Percentiles rank a stretch among this genome's conserved stretches.
Conservation (phyloP, 2,329 filamentous ascomycete species). For the Neobulgaria alba region DNA sequence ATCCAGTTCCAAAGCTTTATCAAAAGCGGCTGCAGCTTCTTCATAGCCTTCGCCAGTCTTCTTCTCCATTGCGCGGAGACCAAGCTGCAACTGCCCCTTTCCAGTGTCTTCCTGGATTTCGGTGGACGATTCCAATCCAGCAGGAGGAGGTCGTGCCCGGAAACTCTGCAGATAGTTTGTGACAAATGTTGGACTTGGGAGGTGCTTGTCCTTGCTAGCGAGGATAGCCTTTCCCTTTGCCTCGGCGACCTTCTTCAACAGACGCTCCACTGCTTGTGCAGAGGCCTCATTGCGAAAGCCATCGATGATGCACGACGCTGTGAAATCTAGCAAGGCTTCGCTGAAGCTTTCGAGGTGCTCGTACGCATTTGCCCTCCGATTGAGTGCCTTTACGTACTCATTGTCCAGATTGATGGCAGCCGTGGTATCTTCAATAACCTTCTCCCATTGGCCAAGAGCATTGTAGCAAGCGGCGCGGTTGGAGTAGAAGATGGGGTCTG, state of each 20-base stretch:
- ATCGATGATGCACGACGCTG: conserved; percentile 97
- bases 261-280: conserved; percentile 80
- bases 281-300: conserved; percentile 88
- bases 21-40: conserved; percentile 77
- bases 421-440: conserved; percentile 94
- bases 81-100: conserved; percentile 77
- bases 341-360: conserved; percentile 87
- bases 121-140: conserved; percentile 71
- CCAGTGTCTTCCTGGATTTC: conserved; percentile 72
- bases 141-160: conserved; percentile 71
- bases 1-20: conserved; percentile 75
- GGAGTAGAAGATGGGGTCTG: conserved; percentile 96
- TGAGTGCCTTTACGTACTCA: conserved; percentile 95
- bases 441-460: conserved; percentile 84
- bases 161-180: conserved; percentile 99
- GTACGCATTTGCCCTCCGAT: conserved; percentile 92
- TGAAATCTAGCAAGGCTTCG: conserved; percentile 94
- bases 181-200: conserved; percentile 93
- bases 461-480: conserved; percentile 98
- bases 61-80: conserved; percentile 70
- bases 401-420: conserved; percentile 88
- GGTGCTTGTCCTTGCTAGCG: conserved; percentile 66
- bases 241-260: conserved; percentile 96
- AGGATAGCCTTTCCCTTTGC: conserved; percentile 88
- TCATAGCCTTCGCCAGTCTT: conserved; percentile 89